Conservation (phyloP, 805 yeast genomes). For the Metschnikowia sp. region DNA sequence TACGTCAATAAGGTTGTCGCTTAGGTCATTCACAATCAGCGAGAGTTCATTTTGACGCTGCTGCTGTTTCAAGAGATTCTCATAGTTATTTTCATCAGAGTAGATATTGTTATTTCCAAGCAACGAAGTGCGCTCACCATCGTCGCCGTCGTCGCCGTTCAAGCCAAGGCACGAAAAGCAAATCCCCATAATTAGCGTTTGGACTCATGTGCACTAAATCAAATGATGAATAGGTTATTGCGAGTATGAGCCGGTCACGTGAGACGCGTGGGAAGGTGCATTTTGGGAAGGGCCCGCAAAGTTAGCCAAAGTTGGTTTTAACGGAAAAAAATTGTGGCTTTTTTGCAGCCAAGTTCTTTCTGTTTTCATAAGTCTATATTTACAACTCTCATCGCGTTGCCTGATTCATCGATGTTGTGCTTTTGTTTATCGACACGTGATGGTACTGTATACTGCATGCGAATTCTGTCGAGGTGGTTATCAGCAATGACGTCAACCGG, state of each 20-base stretch:
- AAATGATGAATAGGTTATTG: not conserved
- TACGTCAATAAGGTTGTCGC: slow-evolving; percentile 36
- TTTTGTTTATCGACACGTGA: too few species aligned
- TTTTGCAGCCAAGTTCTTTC: too few species aligned
- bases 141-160: slow-evolving; percentile 32
- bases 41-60: slow-evolving; percentile 47
- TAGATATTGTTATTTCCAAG: slow-evolving; percentile 25
- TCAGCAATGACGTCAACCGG: too few species aligned
- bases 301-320: too few species aligned
- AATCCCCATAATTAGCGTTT: slow-evolving; percentile 36
- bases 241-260: slow-evolving; percentile 1
- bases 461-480: too few species aligned
- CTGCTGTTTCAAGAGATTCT: slow-evolving; percentile 36
- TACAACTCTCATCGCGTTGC: too few species aligned
- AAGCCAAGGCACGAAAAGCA: slow-evolving; percentile 46
- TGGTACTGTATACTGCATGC: too few species aligned
- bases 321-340: too few species aligned
- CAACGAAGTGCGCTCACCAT: slow-evolving; percentile 39
- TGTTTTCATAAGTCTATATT: too few species aligned
- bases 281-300: too few species aligned
- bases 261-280: not conserved
- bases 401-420: too few species aligned
- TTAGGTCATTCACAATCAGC: slow-evolving; percentile 41
- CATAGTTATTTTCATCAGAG: slow-evolving; percentile 35
- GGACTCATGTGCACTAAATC: too few species aligned